phyloP scores from a whole-genome alignment of 768 basidiomycete species.

The Fistulinella prunicolor region DNA sequence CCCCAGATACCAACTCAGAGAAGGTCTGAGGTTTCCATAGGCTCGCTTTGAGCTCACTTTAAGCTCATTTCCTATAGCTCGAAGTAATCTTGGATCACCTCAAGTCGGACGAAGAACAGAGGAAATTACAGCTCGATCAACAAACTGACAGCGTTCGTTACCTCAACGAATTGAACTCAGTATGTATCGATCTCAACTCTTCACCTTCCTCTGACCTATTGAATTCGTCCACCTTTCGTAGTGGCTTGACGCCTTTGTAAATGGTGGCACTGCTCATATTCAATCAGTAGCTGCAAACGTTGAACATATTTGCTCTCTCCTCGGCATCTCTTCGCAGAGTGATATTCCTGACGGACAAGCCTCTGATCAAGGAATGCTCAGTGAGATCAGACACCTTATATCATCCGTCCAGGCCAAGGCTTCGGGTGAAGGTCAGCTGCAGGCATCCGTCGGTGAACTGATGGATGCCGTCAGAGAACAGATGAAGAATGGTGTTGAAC shows the following conservation, averaged over 20 bases:
- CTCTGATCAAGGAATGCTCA: slow-evolving; percentile 29
- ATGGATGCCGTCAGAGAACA: slow-evolving; percentile 41
- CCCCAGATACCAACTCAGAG: slow-evolving; percentile 8
- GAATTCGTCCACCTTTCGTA: slow-evolving; percentile 23
- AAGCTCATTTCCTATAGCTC: slow-evolving; percentile 26
- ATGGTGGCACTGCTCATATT: slow-evolving; percentile 71
- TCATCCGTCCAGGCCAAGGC: slow-evolving; percentile 32
- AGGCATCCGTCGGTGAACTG: slow-evolving; percentile 36
- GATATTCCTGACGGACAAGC: slow-evolving; percentile 9
- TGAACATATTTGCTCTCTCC: slow-evolving; percentile 53
- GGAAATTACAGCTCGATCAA: slow-evolving; percentile 52
- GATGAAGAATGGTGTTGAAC: slow-evolving; percentile 36
- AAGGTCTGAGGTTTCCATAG: slow-evolving; percentile 14
- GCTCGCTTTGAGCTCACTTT: not conserved
- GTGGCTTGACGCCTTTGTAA: slow-evolving; percentile 86
- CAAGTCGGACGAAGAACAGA: slow-evolving; percentile 46
- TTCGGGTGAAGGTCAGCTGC: slow-evolving; percentile 30
- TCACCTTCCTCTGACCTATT: not conserved
- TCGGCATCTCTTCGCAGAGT: slow-evolving; percentile 39
- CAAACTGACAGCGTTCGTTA: slow-evolving; percentile 76
- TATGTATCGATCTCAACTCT: slow-evolving; percentile 30
- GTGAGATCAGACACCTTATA: slow-evolving; percentile 36
- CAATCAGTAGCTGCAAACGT: slow-evolving; percentile 58
- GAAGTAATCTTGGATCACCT: slow-evolving; percentile 48
- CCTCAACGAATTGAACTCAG: slow-evolving; percentile 72